These are phyloP conservation scores for Aureobasidium sp. DNA, from an alignment of 2,329 filamentous ascomycete genomes.

Conservation along the genomic window DNA sequence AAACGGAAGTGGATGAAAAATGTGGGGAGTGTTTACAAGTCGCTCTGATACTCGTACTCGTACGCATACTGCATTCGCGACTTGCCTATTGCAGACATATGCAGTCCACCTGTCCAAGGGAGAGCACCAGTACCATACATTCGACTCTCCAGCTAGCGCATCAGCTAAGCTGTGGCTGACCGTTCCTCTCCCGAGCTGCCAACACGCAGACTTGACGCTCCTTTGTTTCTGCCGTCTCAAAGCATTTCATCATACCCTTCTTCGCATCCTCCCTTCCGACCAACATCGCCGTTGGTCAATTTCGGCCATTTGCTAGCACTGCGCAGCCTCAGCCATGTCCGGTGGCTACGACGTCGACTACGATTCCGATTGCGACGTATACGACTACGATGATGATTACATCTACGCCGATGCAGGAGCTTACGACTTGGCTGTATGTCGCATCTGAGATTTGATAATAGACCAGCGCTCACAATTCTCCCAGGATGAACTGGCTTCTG, in stretches of 20 bases:
- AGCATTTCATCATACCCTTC: not conserved
- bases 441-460: not conserved
- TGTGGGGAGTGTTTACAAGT: conserved; percentile 12
- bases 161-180: not conserved
- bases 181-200: not conserved
- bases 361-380: conserved; percentile 35
- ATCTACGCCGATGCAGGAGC: conserved; percentile 41
- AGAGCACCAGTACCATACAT: not conserved
- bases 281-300: not conserved
- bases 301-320: not conserved
- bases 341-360: conserved; percentile 17
- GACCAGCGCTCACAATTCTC: not conserved
- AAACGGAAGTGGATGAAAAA: not conserved
- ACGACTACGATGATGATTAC: conserved; percentile 35
- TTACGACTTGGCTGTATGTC: conserved; percentile 31
- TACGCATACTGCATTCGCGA: not conserved
- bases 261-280: not conserved
- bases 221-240: not conserved
- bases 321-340: not conserved
- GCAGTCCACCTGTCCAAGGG: not conserved
- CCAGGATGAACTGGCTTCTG: conserved; percentile 45
- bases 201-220: not conserved
- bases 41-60: not conserved
- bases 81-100: not conserved
- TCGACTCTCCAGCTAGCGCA: not conserved